Base-by-base conservation (phyloP, 768 basidiomycete genomes). In the Suillus lakei region DNA sequence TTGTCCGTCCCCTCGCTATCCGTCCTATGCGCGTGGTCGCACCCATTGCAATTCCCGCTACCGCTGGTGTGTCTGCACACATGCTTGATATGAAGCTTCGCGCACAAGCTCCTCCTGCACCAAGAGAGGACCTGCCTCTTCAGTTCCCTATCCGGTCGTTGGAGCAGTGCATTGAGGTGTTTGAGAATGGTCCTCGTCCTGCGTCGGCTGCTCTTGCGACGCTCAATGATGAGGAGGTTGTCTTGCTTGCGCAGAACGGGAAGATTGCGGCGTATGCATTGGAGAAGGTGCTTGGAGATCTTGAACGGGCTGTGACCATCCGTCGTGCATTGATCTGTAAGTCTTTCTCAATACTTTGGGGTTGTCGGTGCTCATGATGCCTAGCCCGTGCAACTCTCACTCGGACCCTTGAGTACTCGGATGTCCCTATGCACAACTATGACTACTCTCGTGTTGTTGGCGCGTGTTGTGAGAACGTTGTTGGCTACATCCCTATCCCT, bases 391-490 rank as follows among this genome's bases (percentile, higher is more conserved):
- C 93, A 2, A 94, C 95, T 3, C 76, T 79, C 34, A 98, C 95
- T 0, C 87, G 91, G 77, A 91, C 93, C 0, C 84, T 99, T 34
- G 98, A 99, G 75, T 67, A 76, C 12, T 96, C 93, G 0, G 88
- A 91, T 28, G 82, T 99, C 12, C 98, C 98, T 0, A 87, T 90
- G 83, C 73, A 85, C 26, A 81, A 90, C 75, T 99, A 98, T 77
- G 96, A 99, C 77, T 99, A 98, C 80, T 89, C 91, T 44, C 88
- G 92, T 12, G 96, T 99, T 38, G 85, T 95, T 61, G 97, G 96
- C 64, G 96, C 97, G 12, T 99, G 97, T 80, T 99, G 98, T 79
- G 98, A 99, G 80, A 99, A 99, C 77, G 98, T 99, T 60, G 88
- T 99, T 56, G 98, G 98, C 38, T 99, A 93, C 77, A 95, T 98